phyloP scores from a whole-genome alignment of 805 yeast species.

The Hermanozyma aechmeae region DNA sequence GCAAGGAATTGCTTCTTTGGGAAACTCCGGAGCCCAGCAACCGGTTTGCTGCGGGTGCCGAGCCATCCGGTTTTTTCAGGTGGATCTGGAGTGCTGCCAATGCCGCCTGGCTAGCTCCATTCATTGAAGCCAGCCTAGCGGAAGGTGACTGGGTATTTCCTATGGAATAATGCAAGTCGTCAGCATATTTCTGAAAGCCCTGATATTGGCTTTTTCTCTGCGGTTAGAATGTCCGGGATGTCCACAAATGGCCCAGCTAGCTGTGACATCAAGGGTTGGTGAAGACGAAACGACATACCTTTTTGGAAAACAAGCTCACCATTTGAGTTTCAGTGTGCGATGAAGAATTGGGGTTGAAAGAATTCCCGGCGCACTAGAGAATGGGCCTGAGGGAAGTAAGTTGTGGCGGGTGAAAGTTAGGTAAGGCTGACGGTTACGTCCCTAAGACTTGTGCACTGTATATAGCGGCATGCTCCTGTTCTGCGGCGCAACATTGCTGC shows the following conservation, averaged over 20 bases:
- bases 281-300: constrained; percentile 2
- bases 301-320: constrained; percentile 4
- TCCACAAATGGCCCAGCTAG: neutral
- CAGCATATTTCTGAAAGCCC: constrained; percentile 25
- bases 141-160: constrained; percentile 9
- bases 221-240: constrained; percentile 2
- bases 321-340: too few species aligned
- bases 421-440: too few species aligned
- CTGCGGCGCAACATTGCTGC: too few species aligned
- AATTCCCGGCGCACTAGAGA: neutral
- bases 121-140: constrained; percentile 15
- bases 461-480: too few species aligned
- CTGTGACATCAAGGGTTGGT: too few species aligned
- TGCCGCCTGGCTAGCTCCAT: constrained; percentile 33
- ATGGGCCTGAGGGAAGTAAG: neutral
- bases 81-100: constrained; percentile 30
- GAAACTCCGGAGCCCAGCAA: constrained; percentile 8
- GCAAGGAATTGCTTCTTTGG: constrained; percentile 22
- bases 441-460: too few species aligned
- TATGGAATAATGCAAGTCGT: constrained; percentile 15
- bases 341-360: too few species aligned
- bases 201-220: constrained; percentile 12
- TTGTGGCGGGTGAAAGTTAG: too few species aligned
- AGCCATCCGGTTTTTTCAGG: constrained; percentile 7
- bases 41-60: constrained; percentile 1